Base-by-base conservation (phyloP, 2,329 filamentous ascomycete genomes). In the Acrocalymma vagum region DNA sequence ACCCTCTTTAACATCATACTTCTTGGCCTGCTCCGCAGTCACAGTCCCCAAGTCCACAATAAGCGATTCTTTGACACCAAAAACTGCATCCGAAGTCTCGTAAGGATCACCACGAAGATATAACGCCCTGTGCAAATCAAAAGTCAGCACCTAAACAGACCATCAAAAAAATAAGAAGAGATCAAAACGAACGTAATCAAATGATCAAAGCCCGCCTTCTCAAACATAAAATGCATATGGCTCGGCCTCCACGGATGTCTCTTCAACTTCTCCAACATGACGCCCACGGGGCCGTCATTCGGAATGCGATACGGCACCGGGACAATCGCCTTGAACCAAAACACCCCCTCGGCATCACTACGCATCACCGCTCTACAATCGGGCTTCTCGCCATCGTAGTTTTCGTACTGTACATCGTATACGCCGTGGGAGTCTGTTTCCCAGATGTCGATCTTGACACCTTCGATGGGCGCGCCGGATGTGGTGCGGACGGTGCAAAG, bases 301-400 rank as follows among this genome's bases (percentile, higher is more conserved):
- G 90, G 89, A 58, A 95, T 94, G 0, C 88, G 86, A 70, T 95
- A 96, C 37, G 86, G 84, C 42, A 95, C 90, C 0, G 91, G 91
- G 45, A 86, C 85, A 63, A 95, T 90, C 0, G 86, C 89, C 60
- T 84, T 85, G 75, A 95, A 95, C 85, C 87, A 95, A 65, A 95
- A 94, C 2, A 78, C 62, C 0, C 92, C 93, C 23, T 90, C 75
- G 0, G 78, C 75, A 54, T 93, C 88, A 46, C 79, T 87, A 27
- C 72, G 71, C 76, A 90, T 79, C 42, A 93, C 78, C 41, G 86
- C 88, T 27, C 89, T 77, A 31, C 89, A 88, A 72, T 90, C 87
- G 0, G 88, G 86, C 2, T 75, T 78, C 6, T 78, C 55, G 3
- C 57, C 59, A 9, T 18, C 69, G 3, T 84, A 76, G 27, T 82